Evolutionary conservation across 1,284 basidiomycete genomes (phyloP).

Genomic region (Ganoderma resinaceum): DNA sequence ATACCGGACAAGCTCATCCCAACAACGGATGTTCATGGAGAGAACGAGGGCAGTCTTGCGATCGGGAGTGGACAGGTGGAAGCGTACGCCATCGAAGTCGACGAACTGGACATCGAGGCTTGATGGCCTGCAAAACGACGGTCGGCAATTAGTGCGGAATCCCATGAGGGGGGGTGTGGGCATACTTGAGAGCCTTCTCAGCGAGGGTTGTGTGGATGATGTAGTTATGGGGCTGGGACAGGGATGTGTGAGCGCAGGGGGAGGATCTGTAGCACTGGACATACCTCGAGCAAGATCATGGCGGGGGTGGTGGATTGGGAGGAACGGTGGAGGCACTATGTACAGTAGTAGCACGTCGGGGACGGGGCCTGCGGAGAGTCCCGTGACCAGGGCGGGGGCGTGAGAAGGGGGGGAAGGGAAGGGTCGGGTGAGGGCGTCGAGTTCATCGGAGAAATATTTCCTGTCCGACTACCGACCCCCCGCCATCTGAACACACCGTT

Average conservation of each 20-base stretch:
- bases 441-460: constrained; percentile 33
- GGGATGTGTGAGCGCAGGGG: not conserved
- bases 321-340: too few relatives aligned
- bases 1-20: constrained; percentile 90
- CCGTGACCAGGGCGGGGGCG: constrained; percentile 29
- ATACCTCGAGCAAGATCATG: constrained; percentile 16
- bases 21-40: constrained; percentile 98
- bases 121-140: constrained; percentile 66
- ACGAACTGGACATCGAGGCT: constrained; percentile 96
- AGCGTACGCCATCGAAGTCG: constrained; percentile 97
- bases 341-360: too few relatives aligned
- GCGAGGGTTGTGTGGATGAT: constrained; percentile 92
- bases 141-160: constrained; percentile 11
- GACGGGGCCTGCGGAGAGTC: constrained; percentile 18
- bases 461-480: constrained; percentile 22
- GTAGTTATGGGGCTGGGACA: constrained; percentile 82
- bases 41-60: constrained; percentile 84
- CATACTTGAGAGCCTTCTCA: constrained; percentile 89
- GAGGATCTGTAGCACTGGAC: not conserved
- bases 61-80: constrained; percentile 89
- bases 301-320: not conserved
- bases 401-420: constrained; percentile 26
- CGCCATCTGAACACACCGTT: constrained; percentile 10
- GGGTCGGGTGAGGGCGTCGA: constrained; percentile 9
- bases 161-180: constrained; percentile 24